Base-by-base conservation (phyloP, 805 yeast genomes). In the Myxozyma sirexii region DNA sequence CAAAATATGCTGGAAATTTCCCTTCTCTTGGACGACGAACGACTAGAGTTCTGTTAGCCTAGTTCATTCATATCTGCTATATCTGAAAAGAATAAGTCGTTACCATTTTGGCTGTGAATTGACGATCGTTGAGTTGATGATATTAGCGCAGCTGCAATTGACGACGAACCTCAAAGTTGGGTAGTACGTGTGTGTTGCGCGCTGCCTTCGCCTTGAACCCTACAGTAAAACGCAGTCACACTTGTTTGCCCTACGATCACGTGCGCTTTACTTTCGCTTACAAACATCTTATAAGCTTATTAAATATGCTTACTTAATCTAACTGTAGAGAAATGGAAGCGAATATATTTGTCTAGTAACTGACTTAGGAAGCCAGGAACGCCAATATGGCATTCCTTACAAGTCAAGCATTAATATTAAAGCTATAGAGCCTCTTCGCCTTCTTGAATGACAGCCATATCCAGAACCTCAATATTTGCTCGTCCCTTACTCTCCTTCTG, bases 1-100 rank as follows among this genome's bases (percentile, higher is more conserved):
- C 85, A 94, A 89, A 85, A 94, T 94, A 96, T 94, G 99, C 85
- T 96, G 99, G 96, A 96, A 94, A 81, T 94, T 89, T 81, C 96
- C 97, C 84, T 90, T 87, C 85, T 94, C 99, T 84, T 90, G 94
- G 81, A 94, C 94, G 83, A 91, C 97, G 86, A 90, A 86, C 80
- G 97, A 88, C 97, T 90, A 50, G 17, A 57, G 42, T 6, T 35
- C 5, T 7, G 10, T 35, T 27, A 41, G 31, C 21, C 10, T 7
- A 23, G 24, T 8, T 41, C 39, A 21, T 19, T 27, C 13, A 35
- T 21, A 23, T 42, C 15, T 23, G 7, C 37, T 4, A 31, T 37
- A 13, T 17, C 21, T 19, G 21, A 15, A 2, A 15, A 23, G 37
- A 24, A 7, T 15, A 24, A 19, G 17, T 15, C 17, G 49, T 2